Evolutionary conservation across 257 asterid species (phyloP), one percentile per base, ranked within the genome.

Genomic region (Fraxinus cuspidata): DNA sequence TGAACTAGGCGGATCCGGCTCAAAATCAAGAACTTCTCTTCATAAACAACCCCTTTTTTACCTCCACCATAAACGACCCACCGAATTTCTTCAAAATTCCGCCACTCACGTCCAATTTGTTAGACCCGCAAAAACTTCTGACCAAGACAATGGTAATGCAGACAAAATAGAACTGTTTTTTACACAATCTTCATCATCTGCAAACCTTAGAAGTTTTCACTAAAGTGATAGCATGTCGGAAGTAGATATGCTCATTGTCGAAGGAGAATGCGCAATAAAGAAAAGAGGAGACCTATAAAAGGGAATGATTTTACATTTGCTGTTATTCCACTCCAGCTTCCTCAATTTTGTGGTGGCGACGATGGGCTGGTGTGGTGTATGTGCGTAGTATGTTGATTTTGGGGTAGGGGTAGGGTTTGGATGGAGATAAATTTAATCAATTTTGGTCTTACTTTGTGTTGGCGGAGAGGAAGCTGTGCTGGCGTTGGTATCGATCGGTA

Each of bases 311-410:
- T 90, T 74, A 79, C 81, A 32, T 86, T 90, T 71, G 38, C 42
- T 23, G 94, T 77, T 90, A 51, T 87, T 90, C 23, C 82, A 90
- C 74, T 90, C 88, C 81, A 87, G 97, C 80, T 91, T 91, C 81
- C 84, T 87, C 82, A 91, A 88, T 83, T 91, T 91, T 76, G 83
- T 73, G 4, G 97, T 78, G 95, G 93, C 71, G 93, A 91, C 34
- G 34, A 31, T 31, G 5, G 0, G 5, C 34, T 0, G 34, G 1
- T 3, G 34, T 31, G 0, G 34, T 31, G 34, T 31, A 31, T 29
- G 34, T 31, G 5, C 4, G 5, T 3, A 31, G 34, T 31, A 31
- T 31, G 3, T 31, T 31, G 34, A 31, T 31, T 31, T 31, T 31
- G 34, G 34, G 34, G 34, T 31, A 31, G 34, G 34, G 34, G 5